Conservation (phyloP, 768 basidiomycete genomes). For the Favolaschia claudopus region DNA sequence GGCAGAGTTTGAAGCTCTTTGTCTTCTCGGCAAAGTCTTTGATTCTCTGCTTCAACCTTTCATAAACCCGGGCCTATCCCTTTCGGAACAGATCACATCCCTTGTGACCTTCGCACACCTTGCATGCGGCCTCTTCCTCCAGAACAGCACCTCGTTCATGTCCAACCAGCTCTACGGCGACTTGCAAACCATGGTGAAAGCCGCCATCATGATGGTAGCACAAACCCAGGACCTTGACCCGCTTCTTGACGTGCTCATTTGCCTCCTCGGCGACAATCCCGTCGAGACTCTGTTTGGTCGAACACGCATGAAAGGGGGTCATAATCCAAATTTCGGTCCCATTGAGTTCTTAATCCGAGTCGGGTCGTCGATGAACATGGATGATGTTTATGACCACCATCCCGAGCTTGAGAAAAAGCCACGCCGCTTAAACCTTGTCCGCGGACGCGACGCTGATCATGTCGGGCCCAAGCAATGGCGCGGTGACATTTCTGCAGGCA, state of each 20-base stretch:
- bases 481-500: slow-evolving; percentile 24
- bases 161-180: too few species aligned
- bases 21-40: slow-evolving; percentile 35
- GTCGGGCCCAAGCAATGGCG: slow-evolving; percentile 32
- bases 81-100: slow-evolving; percentile 34
- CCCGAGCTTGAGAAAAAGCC: slow-evolving; percentile 27
- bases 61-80: slow-evolving; percentile 23
- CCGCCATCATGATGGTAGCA: slow-evolving; percentile 21
- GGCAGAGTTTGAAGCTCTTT: slow-evolving; percentile 23
- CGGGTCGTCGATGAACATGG: slow-evolving; percentile 27
- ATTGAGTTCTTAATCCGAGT: slow-evolving; percentile 16
- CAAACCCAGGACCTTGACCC: slow-evolving; percentile 33
- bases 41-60: slow-evolving; percentile 34
- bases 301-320: slow-evolving; percentile 11
- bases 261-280: too few species aligned
- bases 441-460: slow-evolving; percentile 31
- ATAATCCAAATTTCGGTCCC: not conserved
- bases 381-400: slow-evolving; percentile 21
- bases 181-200: slow-evolving; percentile 35
- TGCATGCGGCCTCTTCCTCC: slow-evolving; percentile 28
- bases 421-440: slow-evolving; percentile 27
- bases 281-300: slow-evolving; percentile 38
- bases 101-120: slow-evolving; percentile 33
- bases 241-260: slow-evolving; percentile 5
- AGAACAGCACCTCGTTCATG: slow-evolving; percentile 34